Base-by-base conservation (phyloP, 495 filamentous ascomycete species). In the Podospora didyma region DNA sequence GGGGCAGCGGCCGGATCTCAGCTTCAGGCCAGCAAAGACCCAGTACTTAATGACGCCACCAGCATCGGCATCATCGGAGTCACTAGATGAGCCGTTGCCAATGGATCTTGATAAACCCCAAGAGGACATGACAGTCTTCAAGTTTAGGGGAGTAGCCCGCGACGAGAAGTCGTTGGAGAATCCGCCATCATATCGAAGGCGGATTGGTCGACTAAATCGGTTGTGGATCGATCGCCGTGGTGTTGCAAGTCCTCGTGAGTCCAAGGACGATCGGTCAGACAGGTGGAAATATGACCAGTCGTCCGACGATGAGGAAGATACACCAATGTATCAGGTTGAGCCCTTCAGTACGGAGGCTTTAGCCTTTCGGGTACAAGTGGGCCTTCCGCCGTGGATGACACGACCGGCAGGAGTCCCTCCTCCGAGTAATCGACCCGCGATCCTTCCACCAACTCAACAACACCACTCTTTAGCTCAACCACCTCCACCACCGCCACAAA, bases 21-120 rank as follows among this genome's bases (percentile, higher is more conserved):
- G 69, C 58, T 80, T 79, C 52, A 86, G 92, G 59, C 84, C 85
- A 53, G 91, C 90, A 49, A 90, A 88, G 63, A 89, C 87, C 24
- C 84, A 90, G 44, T 92, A 91, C 69, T 72, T 92, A 59, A 89
- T 91, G 63, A 96, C 91, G 21, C 92, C 92, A 14, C 92, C 92
- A 52, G 86, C 89, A 31, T 90, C 89, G 56, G 83, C 86, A 51
- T 84, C 86, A 42, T 88, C 86, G 10, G 86, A 82, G 54, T 81
- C 83, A 51, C 49, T 73, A 57, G 79, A 80, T 39, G 81, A 68
- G 56, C 69, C 70, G 28, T 67, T 50, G 41, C 69, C 59, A 10
- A 69, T 69, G 70, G 69, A 71, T 37, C 64, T 64, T 59, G 75
- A 68, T 62, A 73, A 69, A 64, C 66, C 58, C 34, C 42, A 66